Percentiles rank a stretch among this genome's conserved stretches.
Conservation (phyloP, 2,329 filamentous ascomycete species). For the Penicillium sp. region DNA sequence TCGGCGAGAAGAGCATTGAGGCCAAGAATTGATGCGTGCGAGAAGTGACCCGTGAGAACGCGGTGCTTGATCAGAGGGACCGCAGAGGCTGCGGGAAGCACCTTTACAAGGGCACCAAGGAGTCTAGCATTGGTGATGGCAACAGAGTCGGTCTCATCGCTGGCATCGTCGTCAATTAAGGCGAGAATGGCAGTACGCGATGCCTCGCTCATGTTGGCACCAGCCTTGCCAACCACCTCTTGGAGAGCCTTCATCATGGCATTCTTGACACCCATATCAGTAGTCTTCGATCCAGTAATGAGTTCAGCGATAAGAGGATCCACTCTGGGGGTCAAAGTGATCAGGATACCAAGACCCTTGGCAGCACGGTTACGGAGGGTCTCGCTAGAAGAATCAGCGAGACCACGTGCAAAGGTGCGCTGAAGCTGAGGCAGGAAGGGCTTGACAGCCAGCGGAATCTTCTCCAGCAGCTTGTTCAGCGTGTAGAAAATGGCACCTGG, state of each 20-base stretch:
- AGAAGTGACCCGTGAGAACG: slow-evolving; percentile 76
- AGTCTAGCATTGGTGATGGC: slow-evolving; percentile 88
- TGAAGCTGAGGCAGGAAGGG: slow-evolving; percentile 96
- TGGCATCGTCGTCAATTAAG: slow-evolving; percentile 82
- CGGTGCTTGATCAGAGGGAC: slow-evolving; percentile 66
- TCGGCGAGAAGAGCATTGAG: slow-evolving; percentile 88
- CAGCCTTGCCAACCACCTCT: slow-evolving; percentile 94
- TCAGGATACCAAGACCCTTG: slow-evolving; percentile 90
- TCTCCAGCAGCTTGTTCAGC: slow-evolving; percentile 91
- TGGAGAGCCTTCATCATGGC: slow-evolving; percentile 97
- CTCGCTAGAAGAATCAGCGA: slow-evolving; percentile 91
- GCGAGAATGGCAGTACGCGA: slow-evolving; percentile 83
- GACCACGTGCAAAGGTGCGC: slow-evolving; percentile 91
- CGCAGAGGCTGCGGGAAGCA: slow-evolving; percentile 73
- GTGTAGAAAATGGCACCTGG: slow-evolving; percentile 84
- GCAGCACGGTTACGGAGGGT: slow-evolving; percentile 83
- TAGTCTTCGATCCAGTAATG: slow-evolving; percentile 91
- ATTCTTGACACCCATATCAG: slow-evolving; percentile 81
- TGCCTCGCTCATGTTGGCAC: slow-evolving; percentile 88
- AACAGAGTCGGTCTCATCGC: slow-evolving; percentile 74
- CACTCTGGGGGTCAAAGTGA: slow-evolving; percentile 91
- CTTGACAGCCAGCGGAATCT: slow-evolving; percentile 93
- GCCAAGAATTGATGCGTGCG: slow-evolving; percentile 76
- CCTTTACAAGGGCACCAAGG: slow-evolving; percentile 85
- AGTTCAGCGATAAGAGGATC: slow-evolving; percentile 92